These are phyloP conservation scores for Rhizoclosmatium sp. DNA, from an alignment of 192 early-diverging fungal species.

Conservation along the genomic window DNA sequence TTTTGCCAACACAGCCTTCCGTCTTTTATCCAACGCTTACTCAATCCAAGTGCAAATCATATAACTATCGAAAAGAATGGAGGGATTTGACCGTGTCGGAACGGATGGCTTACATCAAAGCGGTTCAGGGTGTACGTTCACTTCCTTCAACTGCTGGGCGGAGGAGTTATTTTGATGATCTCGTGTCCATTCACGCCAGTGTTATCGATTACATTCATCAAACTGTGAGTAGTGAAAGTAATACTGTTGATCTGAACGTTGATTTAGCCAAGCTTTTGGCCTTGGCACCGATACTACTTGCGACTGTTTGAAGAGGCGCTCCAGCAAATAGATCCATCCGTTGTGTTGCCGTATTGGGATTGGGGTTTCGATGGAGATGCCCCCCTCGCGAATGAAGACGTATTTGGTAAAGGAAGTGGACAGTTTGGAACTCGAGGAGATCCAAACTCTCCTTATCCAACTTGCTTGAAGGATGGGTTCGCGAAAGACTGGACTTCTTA, in stretches of 20 bases:
- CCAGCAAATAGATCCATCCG: constrained; percentile 28
- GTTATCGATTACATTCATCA: constrained; percentile 36
- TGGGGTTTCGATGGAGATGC: constrained; percentile 49
- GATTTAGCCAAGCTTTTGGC: constrained; percentile 41
- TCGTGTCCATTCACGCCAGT: constrained; percentile 38
- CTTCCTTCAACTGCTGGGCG: constrained; percentile 38
- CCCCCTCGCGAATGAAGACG: constrained; percentile 25
- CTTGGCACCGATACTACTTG: constrained; percentile 49
- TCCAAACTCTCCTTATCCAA: constrained; percentile 13
- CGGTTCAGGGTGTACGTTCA: constrained; percentile 21
- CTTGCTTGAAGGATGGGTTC: constrained; percentile 37
- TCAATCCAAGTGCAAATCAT: constrained; percentile 2
- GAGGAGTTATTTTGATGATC: constrained; percentile 38
- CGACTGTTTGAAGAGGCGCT: constrained; percentile 34
- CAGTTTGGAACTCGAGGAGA: constrained; percentile 39
- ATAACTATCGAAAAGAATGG: constrained; percentile 34
- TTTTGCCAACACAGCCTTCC: constrained; percentile 9
- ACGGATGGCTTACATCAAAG: constrained; percentile 22
- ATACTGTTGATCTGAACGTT: neutral
- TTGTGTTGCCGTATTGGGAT: constrained; percentile 59
- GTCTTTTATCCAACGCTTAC: constrained; percentile 13
- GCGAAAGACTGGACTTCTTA: constrained; percentile 31
- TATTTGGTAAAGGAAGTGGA: constrained; percentile 17
- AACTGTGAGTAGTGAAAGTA: constrained; percentile 22
- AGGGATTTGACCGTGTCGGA: constrained; percentile 30